phyloP scores from a whole-genome alignment of 1,284 basidiomycete genomes.

The Hymenochaete sp. region DNA sequence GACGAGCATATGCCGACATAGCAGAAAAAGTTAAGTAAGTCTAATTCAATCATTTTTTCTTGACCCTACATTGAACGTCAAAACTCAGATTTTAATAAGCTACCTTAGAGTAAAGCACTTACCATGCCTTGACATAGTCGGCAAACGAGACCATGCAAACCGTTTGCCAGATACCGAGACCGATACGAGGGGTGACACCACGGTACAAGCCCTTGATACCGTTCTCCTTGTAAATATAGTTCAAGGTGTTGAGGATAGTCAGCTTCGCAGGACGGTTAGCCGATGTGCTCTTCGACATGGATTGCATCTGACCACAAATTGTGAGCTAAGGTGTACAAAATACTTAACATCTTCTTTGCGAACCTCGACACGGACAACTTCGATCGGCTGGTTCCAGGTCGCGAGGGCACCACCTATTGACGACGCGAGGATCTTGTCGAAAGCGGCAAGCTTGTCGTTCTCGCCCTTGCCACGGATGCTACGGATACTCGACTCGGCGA shows the following conservation, averaged over 20 bases:
- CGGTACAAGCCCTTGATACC: constrained; percentile 96
- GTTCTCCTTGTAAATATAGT: constrained; percentile 93
- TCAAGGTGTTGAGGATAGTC: constrained; percentile 85
- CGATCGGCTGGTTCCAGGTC: constrained; percentile 99
- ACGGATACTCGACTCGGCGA: constrained; percentile 81
- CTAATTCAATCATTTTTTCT: constrained; percentile 18
- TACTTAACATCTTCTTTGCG: constrained; percentile 15
- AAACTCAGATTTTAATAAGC: constrained; percentile 8
- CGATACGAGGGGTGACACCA: constrained; percentile 94
- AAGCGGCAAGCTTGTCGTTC: constrained; percentile 63
- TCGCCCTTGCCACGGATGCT: constrained; percentile 70
- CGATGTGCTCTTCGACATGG: constrained; percentile 78
- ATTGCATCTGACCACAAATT: constrained; percentile 87
- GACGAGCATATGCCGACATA: neutral
- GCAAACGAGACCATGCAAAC: constrained; percentile 98
- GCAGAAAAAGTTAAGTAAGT: neutral
- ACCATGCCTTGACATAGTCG: constrained; percentile 87
- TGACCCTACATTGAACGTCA: constrained; percentile 26
- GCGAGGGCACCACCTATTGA: constrained; percentile 91
- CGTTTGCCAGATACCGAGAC: constrained; percentile 93
- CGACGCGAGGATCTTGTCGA: constrained; percentile 88
- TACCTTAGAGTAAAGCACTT: constrained; percentile 23
- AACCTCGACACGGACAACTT: constrained; percentile 90
- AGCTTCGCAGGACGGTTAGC: constrained; percentile 81
- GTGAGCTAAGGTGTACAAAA: constrained; percentile 5